A percentile compares a stretch with the other conserved stretches of the same genome.
Conservation (phyloP, 1,284 basidiomycete species). For the Schizophyllum amplum region DNA sequence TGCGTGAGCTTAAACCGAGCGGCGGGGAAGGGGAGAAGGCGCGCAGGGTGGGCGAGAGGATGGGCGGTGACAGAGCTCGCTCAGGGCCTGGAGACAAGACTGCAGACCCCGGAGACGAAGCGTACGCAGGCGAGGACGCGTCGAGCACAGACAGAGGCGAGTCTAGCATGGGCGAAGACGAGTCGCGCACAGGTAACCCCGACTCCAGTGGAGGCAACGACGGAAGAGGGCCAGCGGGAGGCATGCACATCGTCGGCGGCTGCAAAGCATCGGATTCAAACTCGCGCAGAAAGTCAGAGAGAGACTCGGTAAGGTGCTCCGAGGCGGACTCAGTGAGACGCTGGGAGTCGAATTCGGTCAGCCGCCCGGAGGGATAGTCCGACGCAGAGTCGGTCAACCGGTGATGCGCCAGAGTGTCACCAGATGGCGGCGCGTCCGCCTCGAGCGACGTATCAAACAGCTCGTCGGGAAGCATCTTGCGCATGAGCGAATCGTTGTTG, state of each 20-base stretch:
- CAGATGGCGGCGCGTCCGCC: too few species aligned
- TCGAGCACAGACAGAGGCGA: too few species aligned
- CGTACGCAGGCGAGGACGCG: too few species aligned
- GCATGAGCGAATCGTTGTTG: not conserved
- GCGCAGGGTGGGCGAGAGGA: constrained; percentile 17
- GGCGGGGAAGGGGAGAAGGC: constrained; percentile 8
- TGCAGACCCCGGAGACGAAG: too few species aligned
- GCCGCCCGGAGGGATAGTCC: too few species aligned
- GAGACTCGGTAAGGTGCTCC: constrained; percentile 5
- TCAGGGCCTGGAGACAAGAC: too few species aligned
- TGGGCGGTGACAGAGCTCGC: too few species aligned
- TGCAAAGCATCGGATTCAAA: not conserved
- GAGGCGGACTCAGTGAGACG: constrained; percentile 5
- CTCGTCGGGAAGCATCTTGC: not conserved
- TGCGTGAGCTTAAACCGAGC: constrained; percentile 15
- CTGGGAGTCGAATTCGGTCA: too few species aligned
- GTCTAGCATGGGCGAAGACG: too few species aligned
- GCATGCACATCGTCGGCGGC: not conserved
- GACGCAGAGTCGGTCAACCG: too few species aligned
- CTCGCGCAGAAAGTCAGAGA: not conserved
- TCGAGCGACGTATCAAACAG: too few species aligned
- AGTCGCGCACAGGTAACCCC: not conserved
- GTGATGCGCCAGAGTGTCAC: too few species aligned
- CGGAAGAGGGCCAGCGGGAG: not conserved
- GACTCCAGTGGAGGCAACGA: not conserved